These are phyloP conservation scores for Trichoderma sp. DNA, from an alignment of 2,329 filamentous ascomycete species.

Conservation along the genomic window DNA sequence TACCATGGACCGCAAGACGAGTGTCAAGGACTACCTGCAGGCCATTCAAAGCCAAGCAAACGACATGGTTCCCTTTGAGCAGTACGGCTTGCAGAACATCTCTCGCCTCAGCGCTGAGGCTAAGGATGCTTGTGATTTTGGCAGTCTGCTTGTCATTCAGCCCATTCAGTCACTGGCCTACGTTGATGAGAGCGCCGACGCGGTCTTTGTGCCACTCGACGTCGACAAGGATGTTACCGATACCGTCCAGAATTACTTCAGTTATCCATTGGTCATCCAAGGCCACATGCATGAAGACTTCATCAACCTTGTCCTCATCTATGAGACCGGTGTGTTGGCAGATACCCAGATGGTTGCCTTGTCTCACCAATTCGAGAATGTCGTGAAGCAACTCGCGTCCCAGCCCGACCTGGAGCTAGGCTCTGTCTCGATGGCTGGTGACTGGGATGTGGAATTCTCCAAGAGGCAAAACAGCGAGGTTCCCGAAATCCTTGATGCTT, in stretches of 20 bases:
- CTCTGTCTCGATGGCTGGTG: conserved; percentile 10
- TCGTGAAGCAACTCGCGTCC: conserved; percentile 9
- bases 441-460: conserved; percentile 15
- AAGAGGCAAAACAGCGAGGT: conserved; percentile 18
- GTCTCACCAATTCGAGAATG: conserved; percentile 23
- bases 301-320: conserved; percentile 19
- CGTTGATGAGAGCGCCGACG: neutral
- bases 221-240: conserved; percentile 17
- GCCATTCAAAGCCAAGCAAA: conserved; percentile 29
- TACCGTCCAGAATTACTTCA: conserved; percentile 26
- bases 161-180: conserved; percentile 24
- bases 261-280: conserved; percentile 23
- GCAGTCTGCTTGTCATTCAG: conserved; percentile 32
- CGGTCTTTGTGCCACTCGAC: conserved; percentile 10
- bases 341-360: conserved; percentile 19
- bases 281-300: conserved; percentile 17
- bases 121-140: conserved; percentile 32
- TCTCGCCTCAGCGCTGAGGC: conserved; percentile 28
- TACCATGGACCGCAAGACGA: neutral
- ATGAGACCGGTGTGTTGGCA: conserved; percentile 4
- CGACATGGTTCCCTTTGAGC: conserved; percentile 33
- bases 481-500: conserved; percentile 24
- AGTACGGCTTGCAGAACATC: conserved; percentile 36
- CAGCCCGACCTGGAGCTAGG: neutral
- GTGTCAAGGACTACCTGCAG: conserved; percentile 12